These are phyloP conservation scores for Myxozyma lipomycoides DNA, from an alignment of 805 yeast species.

Conservation along the genomic window DNA sequence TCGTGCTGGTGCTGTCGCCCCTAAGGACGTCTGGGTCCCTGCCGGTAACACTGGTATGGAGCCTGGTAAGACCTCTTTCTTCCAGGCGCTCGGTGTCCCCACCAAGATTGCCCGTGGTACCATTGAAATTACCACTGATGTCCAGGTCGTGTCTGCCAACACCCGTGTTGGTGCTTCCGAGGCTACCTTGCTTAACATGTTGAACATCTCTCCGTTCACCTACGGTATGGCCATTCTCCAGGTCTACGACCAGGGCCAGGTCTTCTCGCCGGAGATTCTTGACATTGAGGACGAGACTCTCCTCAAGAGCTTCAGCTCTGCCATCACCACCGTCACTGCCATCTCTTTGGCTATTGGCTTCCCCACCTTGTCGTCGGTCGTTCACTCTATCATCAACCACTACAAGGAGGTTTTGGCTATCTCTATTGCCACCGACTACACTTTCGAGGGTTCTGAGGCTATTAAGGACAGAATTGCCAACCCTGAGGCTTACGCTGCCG, in stretches of 20 bases:
- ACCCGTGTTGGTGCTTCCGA: conserved; percentile 96
- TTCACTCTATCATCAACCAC: conserved; percentile 97
- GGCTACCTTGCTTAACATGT: conserved; percentile 97
- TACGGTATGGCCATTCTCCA: conserved; percentile 95
- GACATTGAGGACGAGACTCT: conserved; percentile 98
- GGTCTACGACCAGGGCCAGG: conserved; percentile 98
- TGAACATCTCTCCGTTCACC: conserved; percentile 99
- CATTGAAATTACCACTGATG: conserved; percentile 97
- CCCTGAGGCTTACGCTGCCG: conserved; percentile 99
- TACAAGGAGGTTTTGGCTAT: conserved; percentile 98
- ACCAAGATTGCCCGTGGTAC: conserved; percentile 99
- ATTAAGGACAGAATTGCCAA: conserved; percentile 99
- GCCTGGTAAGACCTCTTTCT: conserved; percentile 99
- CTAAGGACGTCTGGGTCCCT: conserved; percentile 94
- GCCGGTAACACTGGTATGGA: conserved; percentile 99
- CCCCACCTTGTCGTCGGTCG: conserved; percentile 99
- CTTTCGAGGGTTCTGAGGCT: conserved; percentile 98
- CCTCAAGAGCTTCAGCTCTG: conserved; percentile 84
- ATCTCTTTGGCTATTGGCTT: conserved; percentile 95
- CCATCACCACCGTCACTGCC: conserved; percentile 90
- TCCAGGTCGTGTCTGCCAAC: conserved; percentile 86
- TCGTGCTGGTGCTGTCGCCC: conserved; percentile 99
- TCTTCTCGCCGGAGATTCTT: conserved; percentile 93
- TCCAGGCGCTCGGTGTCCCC: conserved; percentile 99
- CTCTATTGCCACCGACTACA: conserved; percentile 97